Evolutionary conservation across 2,329 filamentous ascomycete genomes (phyloP), one percentile per base, ranked within the genome.

Genomic region (Geosmithia morbida): DNA sequence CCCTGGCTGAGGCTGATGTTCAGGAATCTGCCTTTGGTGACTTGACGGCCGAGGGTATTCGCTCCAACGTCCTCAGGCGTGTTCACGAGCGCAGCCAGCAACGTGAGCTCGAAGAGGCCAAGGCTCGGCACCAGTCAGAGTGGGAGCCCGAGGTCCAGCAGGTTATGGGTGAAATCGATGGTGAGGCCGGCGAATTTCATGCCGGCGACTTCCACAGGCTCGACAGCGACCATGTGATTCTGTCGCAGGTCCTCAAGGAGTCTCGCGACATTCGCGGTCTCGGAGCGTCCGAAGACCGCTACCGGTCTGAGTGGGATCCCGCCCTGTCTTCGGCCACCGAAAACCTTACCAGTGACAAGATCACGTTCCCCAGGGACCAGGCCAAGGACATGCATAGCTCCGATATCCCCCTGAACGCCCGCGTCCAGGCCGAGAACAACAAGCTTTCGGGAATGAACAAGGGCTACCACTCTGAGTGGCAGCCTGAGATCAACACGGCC

Each of bases 31-130:
- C 42, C 50, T 49, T 45, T 17, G 45, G 53, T 39, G 58, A 57
- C 16, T 47, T 56, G 50, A 62, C 56, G n/a, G 58, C 60, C n/a
- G 53, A 60, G 30, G 56, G 57, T 16, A 57, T 62, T 22, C 61
- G 62, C 39, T 53, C 56, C 42, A 55, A 58, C 22, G 61, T 62
- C 16, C 43, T 64, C 22, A 54, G 52, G 39, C 56, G 59, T 49
- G 58, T 55, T 16, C 46, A 49, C 7, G 51, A 57, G 41, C 51
- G 47, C 42, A 55, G 53, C 18, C 49, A 55, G 46, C 45, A 47
- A 29, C 48, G 33, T 22, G 50, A 46, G 41, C 29, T 50, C 44
- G 52, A 53, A 30, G 49, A 49, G 13, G 43, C 43, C 26, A 18
- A 17, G 11, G 26, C 43, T 16, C 26, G 17, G 3, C 29, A 45